These are phyloP conservation scores for Leishmania tropica DNA, from an alignment of 208 protist species.

Conservation along the genomic window DNA sequence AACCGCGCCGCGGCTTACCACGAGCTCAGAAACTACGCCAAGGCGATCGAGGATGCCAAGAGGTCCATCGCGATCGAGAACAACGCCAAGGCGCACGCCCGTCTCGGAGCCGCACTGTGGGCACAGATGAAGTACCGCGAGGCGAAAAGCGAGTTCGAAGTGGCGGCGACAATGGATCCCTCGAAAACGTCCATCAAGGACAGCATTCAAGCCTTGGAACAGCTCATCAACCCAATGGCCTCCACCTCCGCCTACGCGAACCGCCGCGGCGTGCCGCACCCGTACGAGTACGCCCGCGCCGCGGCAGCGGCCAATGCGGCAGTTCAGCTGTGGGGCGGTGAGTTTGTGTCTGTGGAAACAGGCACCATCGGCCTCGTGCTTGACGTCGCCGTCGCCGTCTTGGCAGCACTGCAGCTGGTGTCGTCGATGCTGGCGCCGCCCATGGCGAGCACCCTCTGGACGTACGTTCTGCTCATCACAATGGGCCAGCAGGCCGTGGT, in stretches of 20 bases:
- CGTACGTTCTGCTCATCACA: slow-evolving; percentile 37
- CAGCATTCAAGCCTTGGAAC: slow-evolving; percentile 38
- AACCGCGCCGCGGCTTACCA: slow-evolving; percentile 88
- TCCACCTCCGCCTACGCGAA: slow-evolving; percentile 24
- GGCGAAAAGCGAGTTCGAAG: slow-evolving; percentile 58
- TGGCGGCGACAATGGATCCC: slow-evolving; percentile 48
- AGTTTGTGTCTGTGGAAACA: slow-evolving; percentile 39
- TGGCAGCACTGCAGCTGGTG: slow-evolving; percentile 22
- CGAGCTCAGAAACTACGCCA: slow-evolving; percentile 75
- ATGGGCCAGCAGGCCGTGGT: slow-evolving; percentile 54
- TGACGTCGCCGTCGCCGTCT: slow-evolving; percentile 25
- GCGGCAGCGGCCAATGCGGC: slow-evolving; percentile 33
- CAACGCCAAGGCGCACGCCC: slow-evolving; percentile 68
- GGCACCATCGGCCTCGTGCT: slow-evolving; percentile 33
- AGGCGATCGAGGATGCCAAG: slow-evolving; percentile 69
- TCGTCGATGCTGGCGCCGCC: slow-evolving; percentile 32
- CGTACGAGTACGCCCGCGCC: slow-evolving; percentile 39
- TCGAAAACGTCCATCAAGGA: slow-evolving; percentile 41
- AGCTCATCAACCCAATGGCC: slow-evolving; percentile 33
- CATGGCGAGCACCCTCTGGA: slow-evolving; percentile 34
- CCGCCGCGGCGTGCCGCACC: slow-evolving; percentile 35
- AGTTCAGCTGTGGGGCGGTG: slow-evolving; percentile 34
- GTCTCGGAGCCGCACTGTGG: slow-evolving; percentile 70
- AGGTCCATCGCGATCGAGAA: slow-evolving; percentile 56
- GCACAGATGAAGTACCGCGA: slow-evolving; percentile 47